Conservation (phyloP, 2,329 filamentous ascomycete species). For the Setomelanomma holmii region DNA sequence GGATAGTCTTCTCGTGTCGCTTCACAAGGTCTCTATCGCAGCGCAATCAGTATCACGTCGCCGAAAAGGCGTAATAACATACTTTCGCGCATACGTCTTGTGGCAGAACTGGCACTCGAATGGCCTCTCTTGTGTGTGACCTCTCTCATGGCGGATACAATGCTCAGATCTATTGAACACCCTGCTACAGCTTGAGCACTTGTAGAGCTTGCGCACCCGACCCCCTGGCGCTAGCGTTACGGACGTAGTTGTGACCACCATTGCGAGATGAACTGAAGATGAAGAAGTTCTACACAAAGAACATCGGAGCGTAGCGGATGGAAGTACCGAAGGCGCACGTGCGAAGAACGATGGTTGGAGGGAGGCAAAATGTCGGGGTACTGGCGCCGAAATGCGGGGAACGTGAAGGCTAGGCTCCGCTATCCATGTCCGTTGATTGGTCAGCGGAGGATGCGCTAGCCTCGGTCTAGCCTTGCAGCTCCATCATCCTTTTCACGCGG, state of each 20-base stretch:
- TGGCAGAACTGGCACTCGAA: slow-evolving; percentile 45
- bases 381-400: neutral
- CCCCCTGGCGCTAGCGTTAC: neutral
- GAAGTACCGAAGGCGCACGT: neutral
- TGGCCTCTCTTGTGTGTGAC: slow-evolving; percentile 44
- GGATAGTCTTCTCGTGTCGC: slow-evolving; percentile 44
- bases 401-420: too few relatives aligned
- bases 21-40: slow-evolving; percentile 42
- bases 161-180: slow-evolving; percentile 47
- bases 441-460: too few relatives aligned
- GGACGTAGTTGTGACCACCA: neutral
- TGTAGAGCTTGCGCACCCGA: slow-evolving; percentile 1
- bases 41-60: slow-evolving; percentile 5
- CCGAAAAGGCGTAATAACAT: slow-evolving; percentile 5
- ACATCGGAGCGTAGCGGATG: neutral
- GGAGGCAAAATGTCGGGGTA: neutral
- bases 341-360: neutral
- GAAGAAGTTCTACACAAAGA: neutral
- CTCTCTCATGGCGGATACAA: slow-evolving; percentile 44
- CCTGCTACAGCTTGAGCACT: slow-evolving; percentile 30
- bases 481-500: too few relatives aligned
- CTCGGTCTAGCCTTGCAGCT: too few relatives aligned
- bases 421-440: too few relatives aligned
- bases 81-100: slow-evolving; percentile 44
- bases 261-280: neutral